These are phyloP conservation scores for Ustulina deusta DNA, from an alignment of 2,329 filamentous ascomycete species.

Conservation along the genomic window DNA sequence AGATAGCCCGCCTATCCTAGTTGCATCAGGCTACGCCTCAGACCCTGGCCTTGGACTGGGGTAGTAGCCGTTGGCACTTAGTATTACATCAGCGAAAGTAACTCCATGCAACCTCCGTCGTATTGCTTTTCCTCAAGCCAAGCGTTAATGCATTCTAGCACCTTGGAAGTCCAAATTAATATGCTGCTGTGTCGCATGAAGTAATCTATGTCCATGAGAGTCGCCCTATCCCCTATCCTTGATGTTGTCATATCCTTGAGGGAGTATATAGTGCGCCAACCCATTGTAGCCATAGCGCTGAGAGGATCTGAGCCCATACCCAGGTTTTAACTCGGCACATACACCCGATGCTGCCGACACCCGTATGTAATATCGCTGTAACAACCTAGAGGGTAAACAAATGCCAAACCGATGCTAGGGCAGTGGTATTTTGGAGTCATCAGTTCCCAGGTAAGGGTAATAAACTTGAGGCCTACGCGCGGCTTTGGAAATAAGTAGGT, in stretches of 20 bases:
- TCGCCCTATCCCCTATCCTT: no score
- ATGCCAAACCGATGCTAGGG: neutral
- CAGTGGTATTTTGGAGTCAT: neutral
- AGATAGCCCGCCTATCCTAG: no score
- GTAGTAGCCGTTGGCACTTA: conserved; percentile 7
- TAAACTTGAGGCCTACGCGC: neutral
- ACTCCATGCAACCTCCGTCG: neutral
- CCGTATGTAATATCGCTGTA: neutral
- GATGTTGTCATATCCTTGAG: neutral
- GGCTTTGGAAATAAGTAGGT: neutral
- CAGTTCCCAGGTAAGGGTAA: neutral
- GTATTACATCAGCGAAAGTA: conserved; percentile 3
- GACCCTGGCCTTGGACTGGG: conserved; percentile 3
- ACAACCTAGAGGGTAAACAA: neutral
- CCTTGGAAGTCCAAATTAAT: neutral
- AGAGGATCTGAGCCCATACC: neutral
- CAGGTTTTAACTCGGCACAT: neutral
- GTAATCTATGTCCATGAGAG: no score
- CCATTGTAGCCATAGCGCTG: neutral
- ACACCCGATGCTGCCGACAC: conserved; percentile 8
- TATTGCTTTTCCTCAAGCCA: neutral
- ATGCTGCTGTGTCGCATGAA: neutral
- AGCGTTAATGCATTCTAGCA: neutral
- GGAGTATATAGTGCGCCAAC: neutral
- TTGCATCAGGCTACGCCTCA: conserved; percentile 15